phyloP scores from a whole-genome alignment of 2,329 filamentous ascomycete species.

The Microcyclospora tardicrescens region DNA sequence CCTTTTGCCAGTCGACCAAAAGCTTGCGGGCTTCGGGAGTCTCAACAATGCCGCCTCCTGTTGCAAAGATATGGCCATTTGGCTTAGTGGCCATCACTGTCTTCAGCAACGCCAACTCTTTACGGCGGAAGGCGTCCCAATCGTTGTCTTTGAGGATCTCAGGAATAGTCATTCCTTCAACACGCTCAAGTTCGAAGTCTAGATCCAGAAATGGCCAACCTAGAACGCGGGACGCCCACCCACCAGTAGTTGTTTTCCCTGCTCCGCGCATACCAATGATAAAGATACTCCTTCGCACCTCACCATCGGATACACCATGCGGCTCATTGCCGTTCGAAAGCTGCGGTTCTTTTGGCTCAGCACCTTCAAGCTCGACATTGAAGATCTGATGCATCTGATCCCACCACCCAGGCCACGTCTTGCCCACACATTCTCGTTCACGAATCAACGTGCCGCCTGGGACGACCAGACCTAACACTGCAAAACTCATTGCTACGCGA shows the following conservation, averaged over 20 bases:
- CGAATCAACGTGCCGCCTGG: constrained; percentile 62
- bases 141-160: constrained; percentile 67
- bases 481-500: constrained; percentile 96
- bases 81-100: constrained; percentile 63
- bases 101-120: constrained; percentile 62
- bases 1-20: constrained; percentile 60
- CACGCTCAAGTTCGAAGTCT: constrained; percentile 71
- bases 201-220: constrained; percentile 72
- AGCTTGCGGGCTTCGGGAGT: constrained; percentile 64
- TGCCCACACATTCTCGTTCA: constrained; percentile 86
- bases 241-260: constrained; percentile 86
- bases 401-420: constrained; percentile 99
- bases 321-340: constrained; percentile 19
- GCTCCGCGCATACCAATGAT: constrained; percentile 96
- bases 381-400: constrained; percentile 72
- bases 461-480: constrained; percentile 64
- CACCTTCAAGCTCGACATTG: constrained; percentile 60
- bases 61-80: constrained; percentile 73
- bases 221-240: constrained; percentile 67
- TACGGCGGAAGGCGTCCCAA: constrained; percentile 78
- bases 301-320: constrained; percentile 19
- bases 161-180: constrained; percentile 63
- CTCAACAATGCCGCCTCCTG: constrained; percentile 88
- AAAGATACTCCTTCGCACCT: constrained; percentile 58
- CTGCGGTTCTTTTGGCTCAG: constrained; percentile 40